Base-by-base conservation (phyloP, 2,329 filamentous ascomycete species). In the Sporothrix brunneoviolacea region DNA sequence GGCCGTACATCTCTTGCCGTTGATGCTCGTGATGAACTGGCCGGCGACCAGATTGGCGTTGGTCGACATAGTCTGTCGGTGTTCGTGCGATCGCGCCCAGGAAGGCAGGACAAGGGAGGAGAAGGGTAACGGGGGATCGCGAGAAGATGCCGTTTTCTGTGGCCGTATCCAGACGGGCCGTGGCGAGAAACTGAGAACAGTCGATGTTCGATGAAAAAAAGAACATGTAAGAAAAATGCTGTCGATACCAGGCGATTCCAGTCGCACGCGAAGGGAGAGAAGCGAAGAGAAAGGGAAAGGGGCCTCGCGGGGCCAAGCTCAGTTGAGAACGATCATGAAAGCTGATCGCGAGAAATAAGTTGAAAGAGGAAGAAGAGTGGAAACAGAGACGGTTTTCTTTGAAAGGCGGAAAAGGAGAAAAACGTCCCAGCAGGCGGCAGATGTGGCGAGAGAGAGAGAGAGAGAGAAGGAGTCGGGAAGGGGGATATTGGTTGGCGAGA, bases 1-100 rank as follows among this genome's bases (percentile, higher is more conserved):
- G 54, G 72, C 75, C 59, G 77, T 80, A 66, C 77, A 79, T 63
- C 70, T 70, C 61, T 69, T 73, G 46, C 74, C 74, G 51, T 70
- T 63, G 49, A 78, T 66, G 43, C 64, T 72, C 49, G 75, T 79
- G 52, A 75, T 69, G 54, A 73, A 72, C 53, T 71, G 70, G 60
- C 73, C 71, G 60, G 64, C 62, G 56, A 68, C 69, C 61, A 75
- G 68, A 61, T 63, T 67, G 50, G 66, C 59, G 54, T 61, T 67
- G 30, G 64, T 63, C 51, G 68, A 70, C 74, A 77, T 77, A 52
- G 57, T 65, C 21, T 9, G 13, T 8, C 12, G 40, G 4, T 18
- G 41, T 10, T n/a, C n/a, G n/a, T n/a, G n/a, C n/a, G n/a, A n/a
- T n/a, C n/a, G n/a, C n/a, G n/a, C n/a, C n/a, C n/a, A n/a, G n/a